Evolutionary conservation across 148 eudicot genomes (phyloP).

Genomic region (Limonium bicolor): DNA sequence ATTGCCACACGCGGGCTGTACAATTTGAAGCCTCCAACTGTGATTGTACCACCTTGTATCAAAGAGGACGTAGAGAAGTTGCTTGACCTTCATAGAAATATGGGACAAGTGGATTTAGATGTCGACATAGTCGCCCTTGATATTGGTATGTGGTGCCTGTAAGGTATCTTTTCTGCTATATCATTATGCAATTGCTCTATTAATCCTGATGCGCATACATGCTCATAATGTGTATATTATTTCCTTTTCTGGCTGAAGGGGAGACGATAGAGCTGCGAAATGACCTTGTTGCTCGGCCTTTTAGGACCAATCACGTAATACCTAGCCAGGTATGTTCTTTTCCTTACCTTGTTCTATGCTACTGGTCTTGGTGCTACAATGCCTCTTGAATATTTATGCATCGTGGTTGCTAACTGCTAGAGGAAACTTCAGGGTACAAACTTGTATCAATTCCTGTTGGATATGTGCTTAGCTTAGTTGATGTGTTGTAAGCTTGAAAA

Average conservation of each 20-base stretch:
- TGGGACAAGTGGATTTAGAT: constrained; percentile 82
- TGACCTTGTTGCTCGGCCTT: constrained; percentile 88
- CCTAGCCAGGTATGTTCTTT: constrained; percentile 69
- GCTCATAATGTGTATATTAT: too few species aligned
- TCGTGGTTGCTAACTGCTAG: not conserved
- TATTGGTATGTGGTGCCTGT: constrained; percentile 33
- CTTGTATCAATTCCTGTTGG: too few species aligned
- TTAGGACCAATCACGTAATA: constrained; percentile 82
- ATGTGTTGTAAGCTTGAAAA: too few species aligned
- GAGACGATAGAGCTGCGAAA: constrained; percentile 85
- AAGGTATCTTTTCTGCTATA: not conserved
- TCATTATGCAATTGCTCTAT: too few species aligned
- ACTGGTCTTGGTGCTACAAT: not conserved
- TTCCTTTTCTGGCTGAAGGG: constrained; percentile 27
- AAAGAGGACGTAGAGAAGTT: constrained; percentile 80
- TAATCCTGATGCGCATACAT: too few species aligned
- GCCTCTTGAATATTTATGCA: not conserved
- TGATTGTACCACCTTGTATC: constrained; percentile 83
- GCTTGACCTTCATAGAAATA: constrained; percentile 63
- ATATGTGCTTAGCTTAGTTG: too few species aligned
- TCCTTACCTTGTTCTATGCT: constrained; percentile 3
- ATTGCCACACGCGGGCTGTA: constrained; percentile 85
- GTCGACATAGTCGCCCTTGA: constrained; percentile 85
- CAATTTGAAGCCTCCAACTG: constrained; percentile 78
- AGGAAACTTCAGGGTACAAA: too few species aligned